Evolutionary conservation across 306 rosid genomes (phyloP).

Genomic region (Albizia julibrissin): DNA sequence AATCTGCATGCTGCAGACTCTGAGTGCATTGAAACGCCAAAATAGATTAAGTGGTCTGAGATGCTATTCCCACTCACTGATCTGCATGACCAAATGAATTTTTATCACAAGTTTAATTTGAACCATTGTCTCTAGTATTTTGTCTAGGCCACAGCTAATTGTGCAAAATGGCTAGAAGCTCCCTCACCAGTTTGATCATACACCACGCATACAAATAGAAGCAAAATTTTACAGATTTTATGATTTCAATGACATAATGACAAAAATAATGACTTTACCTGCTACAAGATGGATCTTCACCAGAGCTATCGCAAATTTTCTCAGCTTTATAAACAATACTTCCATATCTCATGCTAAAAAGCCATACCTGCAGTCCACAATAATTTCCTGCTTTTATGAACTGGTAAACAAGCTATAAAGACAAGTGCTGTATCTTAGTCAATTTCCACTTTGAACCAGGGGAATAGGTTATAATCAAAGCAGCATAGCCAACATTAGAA

Average conservation of each 20-base stretch:
- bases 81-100: conserved; percentile 53
- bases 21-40: conserved; percentile 57
- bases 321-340: conserved; percentile 70
- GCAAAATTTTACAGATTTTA: not conserved
- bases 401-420: conserved; percentile 21
- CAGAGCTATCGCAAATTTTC: conserved; percentile 80
- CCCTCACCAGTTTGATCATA: not conserved
- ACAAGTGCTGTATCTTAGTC: not conserved
- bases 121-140: not conserved
- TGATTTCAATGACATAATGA: conserved; percentile 22
- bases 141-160: not conserved
- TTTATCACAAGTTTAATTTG: not conserved
- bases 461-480: conserved; percentile 14
- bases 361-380: conserved; percentile 79
- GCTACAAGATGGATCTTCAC: conserved; percentile 96
- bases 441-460: conserved; percentile 18
- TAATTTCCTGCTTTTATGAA: conserved; percentile 28
- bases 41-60: conserved; percentile 76
- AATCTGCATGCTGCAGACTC: conserved; percentile 65
- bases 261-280: conserved; percentile 53
- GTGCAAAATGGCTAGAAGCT: conserved; percentile 16
- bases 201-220: not conserved
- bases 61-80: conserved; percentile 89
- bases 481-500: conserved; percentile 15
- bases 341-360: conserved; percentile 64